These are phyloP conservation scores for Fomitopsis serialis DNA, from an alignment of 768 basidiomycete genomes.

Conservation along the genomic window DNA sequence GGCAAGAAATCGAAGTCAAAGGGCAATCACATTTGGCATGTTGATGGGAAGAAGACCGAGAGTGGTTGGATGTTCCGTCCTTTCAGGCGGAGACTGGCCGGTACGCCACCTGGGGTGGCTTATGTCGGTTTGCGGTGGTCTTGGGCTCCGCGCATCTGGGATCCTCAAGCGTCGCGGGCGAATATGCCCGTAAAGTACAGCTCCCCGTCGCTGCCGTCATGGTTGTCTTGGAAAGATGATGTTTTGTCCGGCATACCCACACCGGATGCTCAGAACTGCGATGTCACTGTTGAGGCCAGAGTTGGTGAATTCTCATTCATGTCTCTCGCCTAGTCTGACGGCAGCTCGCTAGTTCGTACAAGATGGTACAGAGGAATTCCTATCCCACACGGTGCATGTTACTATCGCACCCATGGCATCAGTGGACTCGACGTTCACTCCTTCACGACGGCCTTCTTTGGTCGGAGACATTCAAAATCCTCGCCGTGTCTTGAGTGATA, in stretches of 20 bases:
- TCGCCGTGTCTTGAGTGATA: slow-evolving; percentile 37
- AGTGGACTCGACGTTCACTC: slow-evolving; percentile 38
- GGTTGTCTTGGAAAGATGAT: slow-evolving; percentile 87
- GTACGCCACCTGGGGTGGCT: slow-evolving; percentile 74
- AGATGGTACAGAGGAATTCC: slow-evolving; percentile 68
- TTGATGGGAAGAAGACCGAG: slow-evolving; percentile 86
- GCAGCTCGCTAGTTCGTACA: slow-evolving; percentile 48
- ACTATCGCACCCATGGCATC: slow-evolving; percentile 64
- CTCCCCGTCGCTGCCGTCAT: slow-evolving; percentile 77
- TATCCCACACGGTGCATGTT: slow-evolving; percentile 63
- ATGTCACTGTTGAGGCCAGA: slow-evolving; percentile 71
- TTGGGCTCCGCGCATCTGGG: slow-evolving; percentile 95
- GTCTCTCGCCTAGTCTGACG: slow-evolving; percentile 4
- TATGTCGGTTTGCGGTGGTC: slow-evolving; percentile 78
- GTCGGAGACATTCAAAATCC: slow-evolving; percentile 37
- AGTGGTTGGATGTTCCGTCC: slow-evolving; percentile 84
- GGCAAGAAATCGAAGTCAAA: slow-evolving; percentile 99
- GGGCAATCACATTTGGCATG: slow-evolving; percentile 99
- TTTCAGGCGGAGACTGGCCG: slow-evolving; percentile 84
- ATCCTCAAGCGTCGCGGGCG: slow-evolving; percentile 85
- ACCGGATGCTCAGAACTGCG: slow-evolving; percentile 67
- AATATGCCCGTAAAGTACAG: slow-evolving; percentile 75
- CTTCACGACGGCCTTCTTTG: slow-evolving; percentile 43
- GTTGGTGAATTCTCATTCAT: slow-evolving; percentile 35
- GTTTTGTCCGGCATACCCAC: slow-evolving; percentile 78